These are phyloP conservation scores for Neonectria coccinea DNA, from an alignment of 2,329 filamentous ascomycete species.

Conservation along the genomic window DNA sequence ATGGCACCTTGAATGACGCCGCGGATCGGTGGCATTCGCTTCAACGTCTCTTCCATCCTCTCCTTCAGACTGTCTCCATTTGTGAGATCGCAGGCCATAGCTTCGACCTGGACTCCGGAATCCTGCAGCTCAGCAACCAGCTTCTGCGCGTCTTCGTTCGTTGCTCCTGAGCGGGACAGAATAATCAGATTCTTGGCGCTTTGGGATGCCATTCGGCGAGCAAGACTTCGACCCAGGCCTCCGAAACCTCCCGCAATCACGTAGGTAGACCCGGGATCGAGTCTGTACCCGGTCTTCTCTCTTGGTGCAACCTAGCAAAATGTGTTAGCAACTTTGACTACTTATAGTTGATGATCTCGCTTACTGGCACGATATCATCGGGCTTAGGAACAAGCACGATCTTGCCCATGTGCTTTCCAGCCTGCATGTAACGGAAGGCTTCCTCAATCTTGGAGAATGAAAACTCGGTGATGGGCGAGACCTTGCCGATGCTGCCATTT, in stretches of 20 bases:
- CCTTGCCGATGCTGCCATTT: slow-evolving; percentile 5
- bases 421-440: slow-evolving; percentile 27
- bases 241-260: slow-evolving; percentile 22
- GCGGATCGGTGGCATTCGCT: slow-evolving; percentile 9
- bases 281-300: neutral
- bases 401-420: slow-evolving; percentile 29
- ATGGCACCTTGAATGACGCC: slow-evolving; percentile 18
- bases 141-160: slow-evolving; percentile 34
- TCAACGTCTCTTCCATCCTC: neutral
- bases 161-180: slow-evolving; percentile 44
- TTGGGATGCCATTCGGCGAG: slow-evolving; percentile 18
- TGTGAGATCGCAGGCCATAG: slow-evolving; percentile 13
- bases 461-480: slow-evolving; percentile 9
- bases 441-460: slow-evolving; percentile 10
- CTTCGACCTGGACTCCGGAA: slow-evolving; percentile 1
- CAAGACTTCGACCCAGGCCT: slow-evolving; percentile 21
- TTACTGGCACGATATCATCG: slow-evolving; percentile 16
- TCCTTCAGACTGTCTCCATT: neutral
- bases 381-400: slow-evolving; percentile 14
- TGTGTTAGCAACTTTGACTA: neutral
- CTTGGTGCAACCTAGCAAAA: slow-evolving; percentile 1
- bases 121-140: slow-evolving; percentile 32
- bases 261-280: slow-evolving; percentile 8
- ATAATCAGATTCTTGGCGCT: slow-evolving; percentile 44
- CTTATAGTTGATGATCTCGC: neutral